Conservation (phyloP, 805 yeast species). For the Wickerhamomyces queroliae region DNA sequence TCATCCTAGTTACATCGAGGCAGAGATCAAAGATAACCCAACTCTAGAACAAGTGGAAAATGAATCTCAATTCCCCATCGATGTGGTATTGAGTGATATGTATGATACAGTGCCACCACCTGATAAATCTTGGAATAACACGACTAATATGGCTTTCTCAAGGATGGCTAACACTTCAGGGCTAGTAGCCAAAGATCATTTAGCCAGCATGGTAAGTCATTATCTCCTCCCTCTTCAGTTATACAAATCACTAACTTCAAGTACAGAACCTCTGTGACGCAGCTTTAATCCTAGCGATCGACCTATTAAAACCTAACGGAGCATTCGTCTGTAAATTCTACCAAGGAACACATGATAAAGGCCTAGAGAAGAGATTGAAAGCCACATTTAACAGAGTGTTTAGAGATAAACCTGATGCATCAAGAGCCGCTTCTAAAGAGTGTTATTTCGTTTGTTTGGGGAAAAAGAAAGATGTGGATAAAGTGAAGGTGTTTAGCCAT, state of each 20-base stretch:
- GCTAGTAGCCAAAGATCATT: conserved; percentile 72
- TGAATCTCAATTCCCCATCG: conserved; percentile 36
- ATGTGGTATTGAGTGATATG: conserved; percentile 76
- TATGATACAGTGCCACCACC: conserved; percentile 58
- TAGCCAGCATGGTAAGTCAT: conserved; percentile 61
- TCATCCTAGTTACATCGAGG: conserved; percentile 23
- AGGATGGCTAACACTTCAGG: conserved; percentile 97
- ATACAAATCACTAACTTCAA: conserved; percentile 3
- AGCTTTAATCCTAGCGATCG: conserved; percentile 70
- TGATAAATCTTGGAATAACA: conserved; percentile 47
- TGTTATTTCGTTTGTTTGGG: conserved; percentile 70
- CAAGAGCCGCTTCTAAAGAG: conserved; percentile 76
- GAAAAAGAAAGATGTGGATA: conserved; percentile 37
- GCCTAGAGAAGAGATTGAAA: conserved; percentile 53
- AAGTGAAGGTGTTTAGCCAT: conserved; percentile 37
- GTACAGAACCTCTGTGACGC: conserved; percentile 80
- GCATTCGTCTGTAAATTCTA: conserved; percentile 75
- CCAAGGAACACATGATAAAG: conserved; percentile 72
- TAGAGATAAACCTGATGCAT: conserved; percentile 76
- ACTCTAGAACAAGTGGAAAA: conserved; percentile 8
- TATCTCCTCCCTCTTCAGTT: neutral
- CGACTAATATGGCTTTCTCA: conserved; percentile 71
- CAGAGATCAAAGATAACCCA: conserved; percentile 17
- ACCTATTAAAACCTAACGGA: conserved; percentile 67
- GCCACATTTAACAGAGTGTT: conserved; percentile 56